Evolutionary conservation across 768 basidiomycete species (phyloP).

Genomic region (Collybia mongolica): DNA sequence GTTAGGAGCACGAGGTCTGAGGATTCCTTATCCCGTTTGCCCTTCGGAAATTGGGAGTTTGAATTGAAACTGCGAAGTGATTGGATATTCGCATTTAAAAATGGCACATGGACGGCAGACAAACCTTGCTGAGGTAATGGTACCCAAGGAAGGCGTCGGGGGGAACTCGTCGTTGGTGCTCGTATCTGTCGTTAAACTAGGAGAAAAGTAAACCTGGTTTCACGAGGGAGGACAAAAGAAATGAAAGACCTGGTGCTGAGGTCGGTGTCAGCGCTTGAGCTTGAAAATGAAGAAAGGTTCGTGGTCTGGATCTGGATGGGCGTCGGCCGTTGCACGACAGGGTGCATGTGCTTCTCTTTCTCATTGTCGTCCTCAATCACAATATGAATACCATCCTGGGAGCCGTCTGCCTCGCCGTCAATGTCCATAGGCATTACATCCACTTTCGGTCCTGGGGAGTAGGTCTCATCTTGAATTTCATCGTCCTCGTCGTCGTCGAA

Average conservation of each 20-base stretch:
- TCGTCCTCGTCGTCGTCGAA: constrained; percentile 20
- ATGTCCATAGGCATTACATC: constrained; percentile 18
- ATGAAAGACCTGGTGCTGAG: constrained; percentile 9
- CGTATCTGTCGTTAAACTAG: constrained; percentile 1
- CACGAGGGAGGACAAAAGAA: background rate
- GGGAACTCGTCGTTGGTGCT: constrained; percentile 5
- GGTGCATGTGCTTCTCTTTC: constrained; percentile 54
- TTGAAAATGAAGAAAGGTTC: constrained; percentile 8
- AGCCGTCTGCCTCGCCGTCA: constrained; percentile 14
- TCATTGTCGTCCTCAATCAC: constrained; percentile 25
- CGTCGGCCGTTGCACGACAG: constrained; percentile 35
- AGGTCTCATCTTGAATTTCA: constrained; percentile 10
- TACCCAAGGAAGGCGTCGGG: background rate
- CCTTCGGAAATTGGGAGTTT: background rate
- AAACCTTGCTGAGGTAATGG: background rate
- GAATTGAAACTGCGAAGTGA: background rate
- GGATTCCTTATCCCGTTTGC: too few relatives aligned
- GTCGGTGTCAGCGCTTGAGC: background rate
- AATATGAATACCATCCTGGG: constrained; percentile 10
- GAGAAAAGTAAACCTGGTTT: background rate
- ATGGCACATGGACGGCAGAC: background rate
- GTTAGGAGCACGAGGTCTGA: constrained; percentile 31
- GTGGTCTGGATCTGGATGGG: constrained; percentile 15
- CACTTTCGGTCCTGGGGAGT: background rate
- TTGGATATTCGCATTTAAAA: background rate